Evolutionary conservation across 129 eudicot genomes (phyloP).

Genomic region (Kitagawia praeruptora): DNA sequence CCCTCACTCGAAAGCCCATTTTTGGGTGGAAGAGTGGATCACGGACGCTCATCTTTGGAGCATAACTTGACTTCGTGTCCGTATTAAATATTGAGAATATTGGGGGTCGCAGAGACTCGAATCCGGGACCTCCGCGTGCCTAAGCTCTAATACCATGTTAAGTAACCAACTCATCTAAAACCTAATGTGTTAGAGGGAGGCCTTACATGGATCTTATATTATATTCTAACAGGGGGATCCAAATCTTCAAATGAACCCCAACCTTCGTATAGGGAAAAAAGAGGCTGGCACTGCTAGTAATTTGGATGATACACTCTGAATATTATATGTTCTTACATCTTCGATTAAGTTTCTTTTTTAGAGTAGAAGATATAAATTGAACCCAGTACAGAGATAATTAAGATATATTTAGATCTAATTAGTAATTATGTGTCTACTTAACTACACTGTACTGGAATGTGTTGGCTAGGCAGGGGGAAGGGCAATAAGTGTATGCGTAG

Average conservation of each 20-base stretch:
- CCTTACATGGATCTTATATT: no score
- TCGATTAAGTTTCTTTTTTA: neutral
- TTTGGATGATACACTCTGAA: neutral
- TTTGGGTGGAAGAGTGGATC: no score
- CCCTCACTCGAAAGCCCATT: no score
- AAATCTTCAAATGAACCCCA: neutral
- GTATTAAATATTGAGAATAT: no score
- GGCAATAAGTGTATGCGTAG: neutral
- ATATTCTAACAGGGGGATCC: no score
- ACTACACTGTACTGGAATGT: neutral
- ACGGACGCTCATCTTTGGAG: no score
- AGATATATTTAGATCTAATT: neutral
- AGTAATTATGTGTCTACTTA: neutral
- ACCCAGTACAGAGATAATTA: neutral
- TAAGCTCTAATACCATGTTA: no score
- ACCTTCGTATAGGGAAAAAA: neutral
- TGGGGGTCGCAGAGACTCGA: no score
- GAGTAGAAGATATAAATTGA: neutral
- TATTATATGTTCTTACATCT: neutral
- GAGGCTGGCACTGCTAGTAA: neutral
- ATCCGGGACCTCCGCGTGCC: no score
- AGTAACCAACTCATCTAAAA: no score
- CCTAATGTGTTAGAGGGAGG: no score
- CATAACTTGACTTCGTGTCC: no score
- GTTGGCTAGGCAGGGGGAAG: neutral